These are phyloP conservation scores for Chloranthus sessilifolius DNA, from an alignment of 164 flowering plant species.

Conservation along the genomic window DNA sequence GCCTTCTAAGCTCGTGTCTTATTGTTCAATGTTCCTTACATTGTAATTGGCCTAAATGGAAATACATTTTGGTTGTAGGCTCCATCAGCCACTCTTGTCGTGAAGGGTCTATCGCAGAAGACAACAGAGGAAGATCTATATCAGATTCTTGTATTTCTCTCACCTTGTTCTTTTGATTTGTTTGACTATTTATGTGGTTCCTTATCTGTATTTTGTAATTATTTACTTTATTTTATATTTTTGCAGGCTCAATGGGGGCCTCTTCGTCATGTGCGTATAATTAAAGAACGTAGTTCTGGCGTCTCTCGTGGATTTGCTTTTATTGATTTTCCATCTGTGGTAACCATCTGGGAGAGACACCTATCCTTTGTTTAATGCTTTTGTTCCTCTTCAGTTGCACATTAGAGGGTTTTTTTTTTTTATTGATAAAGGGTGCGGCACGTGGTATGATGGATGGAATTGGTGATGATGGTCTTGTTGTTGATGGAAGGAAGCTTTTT, in stretches of 20 bases:
- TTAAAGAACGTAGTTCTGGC: conserved; percentile 90
- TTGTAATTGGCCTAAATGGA: background rate
- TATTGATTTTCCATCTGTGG: conserved; percentile 96
- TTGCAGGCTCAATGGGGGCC: conserved; percentile 98
- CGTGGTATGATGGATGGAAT: conserved; percentile 82
- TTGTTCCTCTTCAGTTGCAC: conserved; percentile 1
- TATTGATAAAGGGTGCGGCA: conserved; percentile 67
- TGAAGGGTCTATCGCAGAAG: conserved; percentile 93
- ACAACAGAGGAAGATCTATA: conserved; percentile 93
- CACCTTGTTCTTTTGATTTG: background rate
- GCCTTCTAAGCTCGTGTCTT: background rate
- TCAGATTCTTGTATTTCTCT: conserved; percentile 66
- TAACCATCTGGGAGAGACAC: conserved; percentile 25
- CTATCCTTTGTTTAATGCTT: background rate
- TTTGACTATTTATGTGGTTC: too few species aligned
- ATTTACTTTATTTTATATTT: background rate
- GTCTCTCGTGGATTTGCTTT: conserved; percentile 97
- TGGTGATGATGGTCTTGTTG: conserved; percentile 84
- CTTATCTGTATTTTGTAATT: background rate
- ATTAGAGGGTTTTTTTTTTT: background rate
- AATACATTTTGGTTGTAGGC: conserved; percentile 39
- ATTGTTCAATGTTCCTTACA: background rate
- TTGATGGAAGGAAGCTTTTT: conserved; percentile 86
- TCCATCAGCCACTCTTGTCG: conserved; percentile 94
- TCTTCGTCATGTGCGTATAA: conserved; percentile 94